Evolutionary conservation across 139 green algal genomes (phyloP), one percentile per base, ranked within the genome.

Genomic region (Diplosphaera chodatii): DNA sequence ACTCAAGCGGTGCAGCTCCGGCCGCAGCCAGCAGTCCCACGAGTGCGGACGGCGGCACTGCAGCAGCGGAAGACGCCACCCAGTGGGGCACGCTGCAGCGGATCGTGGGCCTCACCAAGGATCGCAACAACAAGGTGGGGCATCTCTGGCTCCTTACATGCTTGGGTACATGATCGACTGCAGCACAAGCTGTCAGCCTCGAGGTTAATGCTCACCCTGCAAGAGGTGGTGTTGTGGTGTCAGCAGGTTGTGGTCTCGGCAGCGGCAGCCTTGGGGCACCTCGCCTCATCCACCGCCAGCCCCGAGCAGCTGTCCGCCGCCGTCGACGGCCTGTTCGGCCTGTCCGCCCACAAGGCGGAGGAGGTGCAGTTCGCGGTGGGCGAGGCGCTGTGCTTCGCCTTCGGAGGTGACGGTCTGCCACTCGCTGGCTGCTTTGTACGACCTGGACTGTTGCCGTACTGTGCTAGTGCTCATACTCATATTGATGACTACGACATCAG

Each of bases 311-410:
- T 85, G 65, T 30, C 74, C 1, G 20, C 66, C 0, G 67, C 63
- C 0, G 65, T 80, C 59, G 68, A 69, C 31, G 78, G 32, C 0
- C 62, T 93, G 59, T 69, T 95, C n/a, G 72, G 20, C 1, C 64
- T 80, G 27, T 55, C 63, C 22, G 65, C 18, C 66, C 83, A 71
- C 77, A 91, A 93, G 70, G 64, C 67, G 0, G 89, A 96, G 72
- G 86, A 91, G 40, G 41, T 93, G 20, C 80, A 87, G 40, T 91
- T 94, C 64, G 82, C 86, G 59, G 86, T 85, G 0, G 92, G 91
- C 1, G 92, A 97, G 71, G 84, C 91, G 8, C 77, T 97, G 3
- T 79, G 82, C 28, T 89, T 91, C 31, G 82, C 80, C 18, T 95
- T 92, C 81, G 91, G 88, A 66, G 85, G 80, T 83, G 73, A 27